Evolutionary conservation across 2,329 filamentous ascomycete genomes (phyloP).

Genomic region (Epichloe glyceriae): DNA sequence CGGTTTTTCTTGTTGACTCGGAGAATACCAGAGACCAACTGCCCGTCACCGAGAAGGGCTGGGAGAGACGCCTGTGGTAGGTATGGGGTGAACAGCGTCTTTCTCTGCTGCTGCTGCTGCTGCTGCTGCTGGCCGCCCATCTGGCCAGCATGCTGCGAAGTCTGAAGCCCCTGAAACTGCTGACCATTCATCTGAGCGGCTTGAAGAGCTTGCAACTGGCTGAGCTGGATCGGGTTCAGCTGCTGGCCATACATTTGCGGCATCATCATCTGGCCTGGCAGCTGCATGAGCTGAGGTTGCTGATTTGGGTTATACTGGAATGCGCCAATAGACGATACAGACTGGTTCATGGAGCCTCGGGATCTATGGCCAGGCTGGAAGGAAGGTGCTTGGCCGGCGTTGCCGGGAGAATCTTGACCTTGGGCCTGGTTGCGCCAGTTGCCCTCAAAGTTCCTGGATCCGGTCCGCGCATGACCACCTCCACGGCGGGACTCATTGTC

Average conservation of each 20-base stretch:
- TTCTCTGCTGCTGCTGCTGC: constrained; percentile 79
- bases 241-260: constrained; percentile 81
- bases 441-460: constrained; percentile 89
- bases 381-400: constrained; percentile 44
- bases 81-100: constrained; percentile 97
- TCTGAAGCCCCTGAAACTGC: constrained; percentile 53
- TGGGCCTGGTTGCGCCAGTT: constrained; percentile 83
- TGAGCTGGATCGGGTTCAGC: constrained; percentile 75
- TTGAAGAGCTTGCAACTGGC: constrained; percentile 84
- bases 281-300: constrained; percentile 66
- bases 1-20: constrained; percentile 99
- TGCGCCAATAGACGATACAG: constrained; percentile 66
- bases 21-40: constrained; percentile 90
- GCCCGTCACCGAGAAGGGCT: constrained; percentile 77
- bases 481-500: constrained; percentile 57
- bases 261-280: constrained; percentile 77
- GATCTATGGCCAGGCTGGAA: constrained; percentile 90
- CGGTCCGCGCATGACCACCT: constrained; percentile 68
- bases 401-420: constrained; percentile 43
- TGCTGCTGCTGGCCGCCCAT: constrained; percentile 47
- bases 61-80: constrained; percentile 88
- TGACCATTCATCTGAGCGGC: constrained; percentile 73
- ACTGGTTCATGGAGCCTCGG: constrained; percentile 75
- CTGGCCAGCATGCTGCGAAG: constrained; percentile 61
- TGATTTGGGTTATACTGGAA: constrained; percentile 79